Evolutionary conservation across 2,329 filamentous ascomycete genomes (phyloP), one percentile per base, ranked within the genome.

Genomic region (Berkeleyomyces basicola): DNA sequence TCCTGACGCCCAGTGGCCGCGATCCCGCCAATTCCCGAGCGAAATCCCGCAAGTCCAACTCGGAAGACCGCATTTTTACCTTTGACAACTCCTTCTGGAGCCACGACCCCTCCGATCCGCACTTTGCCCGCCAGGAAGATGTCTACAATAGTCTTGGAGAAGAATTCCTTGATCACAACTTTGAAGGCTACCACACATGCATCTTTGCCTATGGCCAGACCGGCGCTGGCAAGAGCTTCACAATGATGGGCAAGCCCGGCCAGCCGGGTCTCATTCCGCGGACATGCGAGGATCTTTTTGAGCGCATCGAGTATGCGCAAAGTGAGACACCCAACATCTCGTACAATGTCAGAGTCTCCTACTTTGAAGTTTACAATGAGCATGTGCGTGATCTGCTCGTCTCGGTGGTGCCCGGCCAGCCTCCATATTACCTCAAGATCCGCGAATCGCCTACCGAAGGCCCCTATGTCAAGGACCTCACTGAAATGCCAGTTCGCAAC

Each of bases 41-140:
- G 2, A 86, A 84, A 72, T 81, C 82, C 46, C 83, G 89, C 66
- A 62, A 59, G 39, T 92, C 87, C 72, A 77, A 87, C 6, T 77
- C 87, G 62, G 90, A 96, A 70, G 89, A 96, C 71, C 96, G 95
- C 75, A 82, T 79, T 0, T 99, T 99, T 70, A 91, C 88, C 1
- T 99, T 99, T 72, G 93, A 99, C 77, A 95, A 90, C 71, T 97
- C 91, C 0, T 99, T 97, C 75, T 99, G 93, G 91, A 97, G 92
- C 65, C 90, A 96, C 74, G 77, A 92, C 71, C 80, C 80, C 63
- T 73, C 78, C 36, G 90, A 96, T 70, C 77, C 83, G 40, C 89
- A 96, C 74, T 99, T 96, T 71, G 91, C 93, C 3, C 82, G 86
- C 65, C 93, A 99, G 72, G 88, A 90, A 69, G 88, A 96, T 69